Evolutionary conservation across 1,139 yeast species (phyloP).

Genomic region (Insectozyma bohioensis): DNA sequence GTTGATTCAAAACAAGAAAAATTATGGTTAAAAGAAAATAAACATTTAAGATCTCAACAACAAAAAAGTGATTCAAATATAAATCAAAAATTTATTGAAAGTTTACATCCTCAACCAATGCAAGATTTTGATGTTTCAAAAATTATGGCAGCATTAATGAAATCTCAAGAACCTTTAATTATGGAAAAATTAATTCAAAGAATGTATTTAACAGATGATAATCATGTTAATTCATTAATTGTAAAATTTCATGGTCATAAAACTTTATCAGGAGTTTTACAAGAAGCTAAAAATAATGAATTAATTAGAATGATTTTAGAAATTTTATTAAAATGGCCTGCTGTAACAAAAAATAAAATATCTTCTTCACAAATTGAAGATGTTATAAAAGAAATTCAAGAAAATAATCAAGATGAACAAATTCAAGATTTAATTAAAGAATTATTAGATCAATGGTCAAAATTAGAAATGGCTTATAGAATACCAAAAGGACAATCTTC

Average conservation of each 20-base stretch:
- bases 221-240: conserved; percentile 55
- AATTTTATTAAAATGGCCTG: conserved; percentile 74
- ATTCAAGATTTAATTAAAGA: conserved; percentile 38
- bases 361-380: conserved; percentile 76
- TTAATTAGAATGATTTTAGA: conserved; percentile 49
- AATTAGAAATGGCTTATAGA: conserved; percentile 76
- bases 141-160: conserved; percentile 80
- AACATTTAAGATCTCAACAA: conserved; percentile 43
- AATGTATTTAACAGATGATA: conserved; percentile 55
- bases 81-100: conserved; percentile 63
- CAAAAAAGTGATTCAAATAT: conserved; percentile 60
- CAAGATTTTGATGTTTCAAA: conserved; percentile 64
- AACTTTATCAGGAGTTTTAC: conserved; percentile 63
- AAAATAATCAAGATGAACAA: conserved; percentile 26
- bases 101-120: conserved; percentile 56
- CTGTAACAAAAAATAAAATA: conserved; percentile 77
- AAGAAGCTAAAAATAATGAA: conserved; percentile 40
- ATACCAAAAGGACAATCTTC: conserved; percentile 54
- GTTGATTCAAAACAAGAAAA: conserved; percentile 61
- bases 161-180: conserved; percentile 69
- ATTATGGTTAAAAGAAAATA: conserved; percentile 64
- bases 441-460: conserved; percentile 69
- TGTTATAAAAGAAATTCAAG: conserved; percentile 49
- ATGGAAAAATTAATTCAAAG: conserved; percentile 68
- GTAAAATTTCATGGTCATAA: conserved; percentile 87